Evolutionary conservation across 257 asterid genomes (phyloP), one percentile per base, ranked within the genome.

Genomic region (Henckelia pumila): DNA sequence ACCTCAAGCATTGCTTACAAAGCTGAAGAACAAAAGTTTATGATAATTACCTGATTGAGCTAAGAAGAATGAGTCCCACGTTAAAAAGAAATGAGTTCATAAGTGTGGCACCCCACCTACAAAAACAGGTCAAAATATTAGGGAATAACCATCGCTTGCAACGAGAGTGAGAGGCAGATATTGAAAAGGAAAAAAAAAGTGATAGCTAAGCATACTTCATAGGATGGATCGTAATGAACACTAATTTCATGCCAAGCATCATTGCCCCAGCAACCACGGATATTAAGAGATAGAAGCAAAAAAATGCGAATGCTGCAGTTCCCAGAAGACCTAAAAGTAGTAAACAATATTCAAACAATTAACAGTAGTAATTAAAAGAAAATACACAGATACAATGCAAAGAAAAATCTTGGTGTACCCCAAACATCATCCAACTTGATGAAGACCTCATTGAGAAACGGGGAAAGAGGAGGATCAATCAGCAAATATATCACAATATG

Each of bases 201-300:
- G 1, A 59, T 22, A 21, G 67, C 23, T 32, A 56, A 65, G 23
- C 82, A 67, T 84, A 94, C 97, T 94, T 94, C 99, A 94, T 94
- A n/a, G 99, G 99, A 77, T 94, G 99, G 77, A 94, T 88, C 3
- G 99, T 86, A 59, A 94, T 82, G 63, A 94, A 94, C 72, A 88
- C 97, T 78, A 94, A 71, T 80, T 81, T 91, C 82, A 94, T 71
- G 59, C 99, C 97, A 66, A 94, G 86, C 99, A 94, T 88, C 95
- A 84, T 88, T 17, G 92, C 97, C 71, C 99, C 99, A 22, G 99
- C 95, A 49, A 94, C 84, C 78, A 94, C 97, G 13, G 99, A 89
- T 71, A 94, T 87, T 72, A 94, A 82, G 70, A 94, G 95, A 75
- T 91, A 94, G 89, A 94, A 88, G 87, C 99, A 94, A 84, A 94